Evolutionary conservation across 441 rosid genomes (phyloP), one percentile per base, ranked within the genome.

Genomic region (Gossypium aridum): DNA sequence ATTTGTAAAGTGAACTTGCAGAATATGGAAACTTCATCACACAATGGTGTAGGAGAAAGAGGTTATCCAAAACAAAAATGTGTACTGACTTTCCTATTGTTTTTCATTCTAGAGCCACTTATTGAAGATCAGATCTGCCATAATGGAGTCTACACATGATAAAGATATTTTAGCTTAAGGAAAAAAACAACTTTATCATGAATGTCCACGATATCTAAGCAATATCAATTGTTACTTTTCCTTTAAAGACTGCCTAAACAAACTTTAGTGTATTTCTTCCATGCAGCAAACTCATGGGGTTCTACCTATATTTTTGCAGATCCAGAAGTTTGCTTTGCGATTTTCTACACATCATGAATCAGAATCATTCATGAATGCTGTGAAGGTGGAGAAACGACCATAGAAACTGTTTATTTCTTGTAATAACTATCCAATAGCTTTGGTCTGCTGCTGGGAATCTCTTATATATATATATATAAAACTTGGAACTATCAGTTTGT

Each of bases 241-340:
- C 51, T 64, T 17, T 34, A 7, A 64, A 64, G 25, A 25, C 7
- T 1, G 70, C 17, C 43, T 43, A 66, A 22, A 43, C 10, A 45
- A 43, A 12, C 34, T 66, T 66, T 22, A 43, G 12, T 16, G 43
- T 77, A 73, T 28, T 51, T 60, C 62, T 64, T 57, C 31, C 2
- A 75, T 51, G 56, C 60, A 31, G 65, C 45, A 22, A 60, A 17
- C 61, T 65, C 16, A 37, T n/a, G 25, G 31, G 28, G 34, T 53
- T 10, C 17, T 34, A 47, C 75, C 31, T 28, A 14, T 54, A 45
- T 51, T 37, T 73, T 77, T 83, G 75, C 97, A 94, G 95, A 79
- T 89, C 75, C 97, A 94, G 83, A 92, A 94, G 82, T 94, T 94
- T 70, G 97, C 91, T 39, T 34, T 91, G 70, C 87, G 89, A 71